phyloP scores from a whole-genome alignment of 1,284 basidiomycete genomes.

The Tylopilus orsonianus region DNA sequence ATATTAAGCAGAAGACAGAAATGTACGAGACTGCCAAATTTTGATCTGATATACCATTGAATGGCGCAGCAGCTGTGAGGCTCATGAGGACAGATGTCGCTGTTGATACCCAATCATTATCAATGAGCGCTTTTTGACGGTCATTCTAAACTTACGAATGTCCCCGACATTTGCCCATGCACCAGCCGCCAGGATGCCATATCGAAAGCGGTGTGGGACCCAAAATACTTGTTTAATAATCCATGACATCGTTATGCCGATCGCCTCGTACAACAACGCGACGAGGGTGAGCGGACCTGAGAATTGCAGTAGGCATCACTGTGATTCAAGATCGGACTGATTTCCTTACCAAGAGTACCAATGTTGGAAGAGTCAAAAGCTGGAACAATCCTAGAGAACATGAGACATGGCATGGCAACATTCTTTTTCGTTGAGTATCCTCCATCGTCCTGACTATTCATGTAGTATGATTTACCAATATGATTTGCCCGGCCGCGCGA shows the following conservation, averaged over 20 bases:
- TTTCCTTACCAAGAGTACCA: constrained; percentile 51
- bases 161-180: constrained; percentile 66
- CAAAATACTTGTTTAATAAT: constrained; percentile 67
- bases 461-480: constrained; percentile 42
- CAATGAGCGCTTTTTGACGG: not conserved
- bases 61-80: constrained; percentile 51
- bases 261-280: constrained; percentile 49
- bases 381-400: constrained; percentile 78
- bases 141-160: constrained; percentile 53
- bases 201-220: constrained; percentile 75
- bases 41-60: constrained; percentile 49
- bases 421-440: constrained; percentile 42
- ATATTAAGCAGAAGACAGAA: constrained; percentile 44
- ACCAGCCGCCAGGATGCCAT: constrained; percentile 65
- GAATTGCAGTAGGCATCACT: constrained; percentile 14
- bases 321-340: not conserved
- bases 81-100: constrained; percentile 66
- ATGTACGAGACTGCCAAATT: constrained; percentile 68
- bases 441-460: not conserved
- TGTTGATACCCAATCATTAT: constrained; percentile 22
- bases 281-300: constrained; percentile 57
- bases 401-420: constrained; percentile 64
- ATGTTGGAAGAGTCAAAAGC: constrained; percentile 70
- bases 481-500: constrained; percentile 56
- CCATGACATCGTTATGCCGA: constrained; percentile 58